Conservation (phyloP, 345 rosid genomes). For the Corchorus capsularis region DNA sequence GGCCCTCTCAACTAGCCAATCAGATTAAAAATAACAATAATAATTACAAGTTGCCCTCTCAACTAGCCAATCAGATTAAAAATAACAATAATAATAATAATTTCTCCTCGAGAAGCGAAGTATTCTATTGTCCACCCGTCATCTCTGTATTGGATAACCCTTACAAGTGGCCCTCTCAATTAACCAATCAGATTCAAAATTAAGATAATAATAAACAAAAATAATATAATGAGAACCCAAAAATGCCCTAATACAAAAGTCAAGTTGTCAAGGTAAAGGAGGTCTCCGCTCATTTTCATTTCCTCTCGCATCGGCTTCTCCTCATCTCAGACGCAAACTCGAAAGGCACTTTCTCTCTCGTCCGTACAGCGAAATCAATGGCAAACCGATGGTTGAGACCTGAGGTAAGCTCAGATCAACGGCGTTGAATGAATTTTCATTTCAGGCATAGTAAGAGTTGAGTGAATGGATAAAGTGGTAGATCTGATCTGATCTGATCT, state of each 20-base stretch:
- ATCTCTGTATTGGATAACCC: not conserved
- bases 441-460: not conserved
- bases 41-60: not conserved
- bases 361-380: constrained; percentile 36
- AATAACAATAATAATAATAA: not conserved
- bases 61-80: not conserved
- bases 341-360: not conserved
- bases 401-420: constrained; percentile 47
- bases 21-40: not conserved
- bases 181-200: constrained; percentile 12
- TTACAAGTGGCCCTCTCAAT: not conserved
- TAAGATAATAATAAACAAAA: not conserved
- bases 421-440: not conserved
- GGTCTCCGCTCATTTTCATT: not conserved
- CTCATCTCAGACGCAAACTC: not conserved
- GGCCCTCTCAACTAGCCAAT: not conserved
- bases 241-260: not conserved
- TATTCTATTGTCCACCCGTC: not conserved
- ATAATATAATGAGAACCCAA: not conserved
- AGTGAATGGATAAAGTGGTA: not conserved
- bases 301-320: constrained; percentile 11
- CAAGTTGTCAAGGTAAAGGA: not conserved
- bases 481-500: constrained; percentile 32
- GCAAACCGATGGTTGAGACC: constrained; percentile 79
- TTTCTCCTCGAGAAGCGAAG: not conserved